These are phyloP conservation scores for Beauveria bassiana DNA, from an alignment of 2,329 filamentous ascomycete genomes.

Conservation along the genomic window DNA sequence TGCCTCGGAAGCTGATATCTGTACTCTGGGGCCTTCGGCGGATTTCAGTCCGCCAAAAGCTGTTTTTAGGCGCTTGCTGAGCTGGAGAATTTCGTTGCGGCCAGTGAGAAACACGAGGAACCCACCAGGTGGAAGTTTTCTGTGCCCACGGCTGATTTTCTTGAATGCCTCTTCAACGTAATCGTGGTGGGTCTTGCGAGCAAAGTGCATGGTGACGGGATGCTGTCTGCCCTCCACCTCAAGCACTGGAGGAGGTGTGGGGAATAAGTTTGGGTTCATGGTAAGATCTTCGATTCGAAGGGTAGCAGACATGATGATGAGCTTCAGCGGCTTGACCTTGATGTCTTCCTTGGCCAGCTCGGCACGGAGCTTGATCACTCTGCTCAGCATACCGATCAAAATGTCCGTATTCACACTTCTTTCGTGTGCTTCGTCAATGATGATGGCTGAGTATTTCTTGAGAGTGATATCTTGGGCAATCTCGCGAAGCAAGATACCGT, in stretches of 20 bases:
- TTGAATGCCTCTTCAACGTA: slow-evolving; percentile 85
- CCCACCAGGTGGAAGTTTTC: slow-evolving; percentile 80
- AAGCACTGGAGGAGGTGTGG: slow-evolving; percentile 70
- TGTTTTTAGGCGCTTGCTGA: slow-evolving; percentile 72
- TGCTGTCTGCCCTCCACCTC: slow-evolving; percentile 89
- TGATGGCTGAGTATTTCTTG: slow-evolving; percentile 82
- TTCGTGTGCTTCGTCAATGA: slow-evolving; percentile 97
- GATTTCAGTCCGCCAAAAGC: slow-evolving; percentile 52
- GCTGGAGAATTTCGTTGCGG: slow-evolving; percentile 77
- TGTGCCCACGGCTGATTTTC: slow-evolving; percentile 81
- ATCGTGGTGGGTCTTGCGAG: slow-evolving; percentile 72
- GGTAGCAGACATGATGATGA: slow-evolving; percentile 98
- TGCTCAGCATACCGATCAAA: slow-evolving; percentile 91
- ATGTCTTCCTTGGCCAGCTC: slow-evolving; percentile 66
- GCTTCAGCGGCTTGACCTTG: slow-evolving; percentile 69
- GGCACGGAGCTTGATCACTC: slow-evolving; percentile 77
- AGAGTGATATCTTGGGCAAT: slow-evolving; percentile 83
- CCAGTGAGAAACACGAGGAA: slow-evolving; percentile 94
- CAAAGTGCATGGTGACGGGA: slow-evolving; percentile 82
- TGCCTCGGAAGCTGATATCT: slow-evolving; percentile 67
- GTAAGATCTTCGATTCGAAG: slow-evolving; percentile 85
- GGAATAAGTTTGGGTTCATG: slow-evolving; percentile 73
- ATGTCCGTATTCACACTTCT: slow-evolving; percentile 97
- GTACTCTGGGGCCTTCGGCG: slow-evolving; percentile 56
- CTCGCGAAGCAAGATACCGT: slow-evolving; percentile 89